These are phyloP conservation scores for Globisporangium barbulae DNA, from an alignment of 352 stramenopile species.

Conservation along the genomic window DNA sequence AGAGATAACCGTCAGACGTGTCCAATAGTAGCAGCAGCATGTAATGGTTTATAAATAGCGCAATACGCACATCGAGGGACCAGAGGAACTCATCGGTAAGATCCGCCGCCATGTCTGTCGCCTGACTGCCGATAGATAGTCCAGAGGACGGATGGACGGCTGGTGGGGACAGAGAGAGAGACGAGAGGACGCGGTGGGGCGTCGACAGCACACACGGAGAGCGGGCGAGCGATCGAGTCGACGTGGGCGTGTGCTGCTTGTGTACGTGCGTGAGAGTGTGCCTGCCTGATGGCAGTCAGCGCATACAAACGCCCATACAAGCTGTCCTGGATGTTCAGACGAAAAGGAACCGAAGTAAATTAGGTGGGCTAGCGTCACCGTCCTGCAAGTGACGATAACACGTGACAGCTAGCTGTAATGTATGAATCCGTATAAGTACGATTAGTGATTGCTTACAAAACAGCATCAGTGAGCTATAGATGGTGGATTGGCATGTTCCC, in stretches of 20 bases:
- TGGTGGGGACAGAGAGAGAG: neutral
- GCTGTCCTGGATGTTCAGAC: constrained; percentile 1
- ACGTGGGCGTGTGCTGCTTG: neutral
- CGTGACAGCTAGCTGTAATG: neutral
- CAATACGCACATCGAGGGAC: constrained; percentile 69
- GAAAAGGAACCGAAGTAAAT: constrained; percentile 3
- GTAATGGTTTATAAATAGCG: neutral
- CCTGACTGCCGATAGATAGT: neutral
- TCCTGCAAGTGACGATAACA: neutral
- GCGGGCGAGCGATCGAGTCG: neutral
- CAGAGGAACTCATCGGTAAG: constrained; percentile 70
- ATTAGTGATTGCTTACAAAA: neutral
- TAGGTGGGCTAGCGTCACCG: neutral
- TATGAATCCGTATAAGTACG: neutral
- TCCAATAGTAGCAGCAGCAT: constrained; percentile 3
- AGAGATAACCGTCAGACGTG: constrained; percentile 14
- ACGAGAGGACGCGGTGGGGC: neutral
- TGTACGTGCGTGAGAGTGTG: neutral
- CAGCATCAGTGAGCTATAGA: neutral
- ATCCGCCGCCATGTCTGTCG: constrained; percentile 36
- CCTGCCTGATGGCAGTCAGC: constrained; percentile 7
- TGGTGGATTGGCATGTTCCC: neutral
- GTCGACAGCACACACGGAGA: neutral
- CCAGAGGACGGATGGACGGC: neutral
- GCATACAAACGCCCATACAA: constrained; percentile 13